phyloP scores from a whole-genome alignment of 306 rosid species.

The Cicer yamashitae region DNA sequence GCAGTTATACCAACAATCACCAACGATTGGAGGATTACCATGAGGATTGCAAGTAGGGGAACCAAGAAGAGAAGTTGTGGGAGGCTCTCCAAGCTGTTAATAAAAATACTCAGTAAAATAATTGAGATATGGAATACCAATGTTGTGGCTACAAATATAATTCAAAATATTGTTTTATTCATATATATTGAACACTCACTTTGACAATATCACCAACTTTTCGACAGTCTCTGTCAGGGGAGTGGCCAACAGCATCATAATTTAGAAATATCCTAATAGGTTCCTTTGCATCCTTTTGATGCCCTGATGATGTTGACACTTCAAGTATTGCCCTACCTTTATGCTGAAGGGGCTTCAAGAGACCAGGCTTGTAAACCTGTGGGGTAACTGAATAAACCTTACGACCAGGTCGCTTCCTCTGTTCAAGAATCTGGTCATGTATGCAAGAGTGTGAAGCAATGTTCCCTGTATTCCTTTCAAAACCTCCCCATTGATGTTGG shows the following conservation, averaged over 20 bases:
- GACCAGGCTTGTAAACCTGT: constrained; percentile 69
- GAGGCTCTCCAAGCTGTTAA: constrained; percentile 92
- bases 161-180: background rate
- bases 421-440: constrained; percentile 92
- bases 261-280: constrained; percentile 94
- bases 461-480: constrained; percentile 55
- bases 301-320: constrained; percentile 47
- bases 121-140: constrained; percentile 30
- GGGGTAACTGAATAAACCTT: constrained; percentile 90
- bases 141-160: constrained; percentile 24
- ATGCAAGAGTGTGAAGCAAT: constrained; percentile 92
- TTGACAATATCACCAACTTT: constrained; percentile 80
- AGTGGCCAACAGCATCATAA: constrained; percentile 98
- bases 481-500: constrained; percentile 53
- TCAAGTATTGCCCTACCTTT: constrained; percentile 87
- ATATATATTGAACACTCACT: constrained; percentile 55
- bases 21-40: constrained; percentile 76
- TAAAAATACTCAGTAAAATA: constrained; percentile 34
- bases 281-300: constrained; percentile 65
- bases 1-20: constrained; percentile 99
- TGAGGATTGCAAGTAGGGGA: constrained; percentile 81
- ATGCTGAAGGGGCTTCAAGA: constrained; percentile 58
- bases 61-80: constrained; percentile 57
- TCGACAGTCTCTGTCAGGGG: constrained; percentile 89
- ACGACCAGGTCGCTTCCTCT: constrained; percentile 85